Conservation (phyloP, 495 filamentous ascomycete genomes). For the Hypoxylon subgilvum region DNA sequence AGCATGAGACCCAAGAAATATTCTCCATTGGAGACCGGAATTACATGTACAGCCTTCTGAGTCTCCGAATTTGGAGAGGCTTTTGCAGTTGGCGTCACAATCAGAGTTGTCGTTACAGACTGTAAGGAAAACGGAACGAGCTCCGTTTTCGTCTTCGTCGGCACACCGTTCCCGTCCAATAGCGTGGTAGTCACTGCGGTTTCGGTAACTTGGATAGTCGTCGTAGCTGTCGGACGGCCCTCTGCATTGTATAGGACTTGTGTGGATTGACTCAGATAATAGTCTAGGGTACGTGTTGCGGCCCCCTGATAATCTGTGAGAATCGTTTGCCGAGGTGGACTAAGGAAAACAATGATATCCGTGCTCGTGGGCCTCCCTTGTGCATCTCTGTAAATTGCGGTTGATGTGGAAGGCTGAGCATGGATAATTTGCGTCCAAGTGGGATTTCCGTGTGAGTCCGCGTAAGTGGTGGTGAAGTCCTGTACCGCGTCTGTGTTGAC, state of each 20-base stretch:
- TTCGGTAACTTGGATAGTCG: conserved; percentile 14
- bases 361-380: conserved; percentile 21
- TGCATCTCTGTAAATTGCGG: neutral
- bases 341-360: neutral
- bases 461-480: neutral
- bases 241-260: conserved; percentile 18
- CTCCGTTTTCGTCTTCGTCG: conserved; percentile 26
- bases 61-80: neutral
- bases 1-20: conserved; percentile 46
- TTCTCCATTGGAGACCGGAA: conserved; percentile 27
- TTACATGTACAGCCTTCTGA: conserved; percentile 15
- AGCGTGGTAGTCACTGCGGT: conserved; percentile 15
- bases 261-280: conserved; percentile 16
- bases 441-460: conserved; percentile 13
- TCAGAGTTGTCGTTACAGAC: conserved; percentile 9
- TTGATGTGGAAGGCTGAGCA: neutral
- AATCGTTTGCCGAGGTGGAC: conserved; percentile 11
- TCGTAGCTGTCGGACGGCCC: conserved; percentile 27
- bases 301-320: conserved; percentile 25
- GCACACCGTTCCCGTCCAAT: conserved; percentile 12
- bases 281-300: conserved; percentile 26
- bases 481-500: neutral
- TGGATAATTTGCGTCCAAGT: conserved; percentile 17
- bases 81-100: conserved; percentile 20
- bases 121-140: conserved; percentile 32